Evolutionary conservation across 1,284 basidiomycete species (phyloP).

Genomic region (Ceratobasidium sp.): DNA sequence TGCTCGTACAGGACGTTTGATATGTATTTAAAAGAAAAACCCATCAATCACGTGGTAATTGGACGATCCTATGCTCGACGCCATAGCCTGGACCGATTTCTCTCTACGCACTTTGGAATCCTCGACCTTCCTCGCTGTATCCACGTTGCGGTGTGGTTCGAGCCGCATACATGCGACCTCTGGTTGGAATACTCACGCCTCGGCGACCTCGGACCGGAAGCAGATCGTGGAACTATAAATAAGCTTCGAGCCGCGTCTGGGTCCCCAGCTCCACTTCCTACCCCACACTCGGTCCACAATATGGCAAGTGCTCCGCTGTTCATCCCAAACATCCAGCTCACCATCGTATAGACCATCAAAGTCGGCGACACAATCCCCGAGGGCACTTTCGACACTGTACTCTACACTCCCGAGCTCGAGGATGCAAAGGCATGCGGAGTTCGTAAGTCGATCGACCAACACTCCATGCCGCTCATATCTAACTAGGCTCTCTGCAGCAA

Average conservation of each 20-base stretch:
- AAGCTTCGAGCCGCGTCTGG: neutral
- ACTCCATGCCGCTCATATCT: too few species aligned
- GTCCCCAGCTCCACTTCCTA: neutral
- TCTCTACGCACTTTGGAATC: too few species aligned
- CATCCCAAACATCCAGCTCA: neutral
- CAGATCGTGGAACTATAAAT: neutral
- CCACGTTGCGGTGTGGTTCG: neutral
- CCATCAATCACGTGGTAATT: too few species aligned
- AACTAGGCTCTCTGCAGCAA: constrained; percentile 52
- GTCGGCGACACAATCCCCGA: constrained; percentile 72
- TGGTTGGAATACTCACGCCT: neutral
- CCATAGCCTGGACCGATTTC: too few species aligned
- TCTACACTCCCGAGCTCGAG: constrained; percentile 71
- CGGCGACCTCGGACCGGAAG: constrained; percentile 14
- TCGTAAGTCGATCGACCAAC: constrained; percentile 43
- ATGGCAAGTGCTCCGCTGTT: neutral
- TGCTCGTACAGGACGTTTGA: too few species aligned
- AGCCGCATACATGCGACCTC: neutral
- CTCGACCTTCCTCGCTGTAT: too few species aligned
- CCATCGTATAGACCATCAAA: constrained; percentile 51
- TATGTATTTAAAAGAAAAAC: too few species aligned
- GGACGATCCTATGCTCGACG: too few species aligned
- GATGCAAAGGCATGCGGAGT: constrained; percentile 52
- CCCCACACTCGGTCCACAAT: neutral
- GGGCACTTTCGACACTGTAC: constrained; percentile 68